phyloP scores from a whole-genome alignment of 805 yeast genomes.

The Candida namnaoensis region DNA sequence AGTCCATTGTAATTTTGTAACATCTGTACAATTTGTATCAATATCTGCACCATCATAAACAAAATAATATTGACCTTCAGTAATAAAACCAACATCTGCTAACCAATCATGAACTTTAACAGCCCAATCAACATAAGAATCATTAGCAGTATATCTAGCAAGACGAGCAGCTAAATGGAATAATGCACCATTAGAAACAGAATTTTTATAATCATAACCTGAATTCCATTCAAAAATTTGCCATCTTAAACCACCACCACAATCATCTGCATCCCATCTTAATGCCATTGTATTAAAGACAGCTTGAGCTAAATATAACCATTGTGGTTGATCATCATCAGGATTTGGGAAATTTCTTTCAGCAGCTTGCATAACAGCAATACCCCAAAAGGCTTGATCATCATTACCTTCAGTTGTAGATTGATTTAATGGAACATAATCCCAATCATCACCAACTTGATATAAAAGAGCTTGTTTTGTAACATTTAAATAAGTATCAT shows the following conservation, averaged over 20 bases:
- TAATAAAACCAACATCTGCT: slow-evolving; percentile 34
- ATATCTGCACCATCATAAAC: slow-evolving; percentile 59
- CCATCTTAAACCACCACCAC: slow-evolving; percentile 85
- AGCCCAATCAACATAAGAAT: slow-evolving; percentile 65
- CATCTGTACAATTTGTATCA: slow-evolving; percentile 37
- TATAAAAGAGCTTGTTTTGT: slow-evolving; percentile 50
- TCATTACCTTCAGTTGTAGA: slow-evolving; percentile 85
- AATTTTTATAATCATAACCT: slow-evolving; percentile 80
- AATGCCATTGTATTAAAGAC: slow-evolving; percentile 76
- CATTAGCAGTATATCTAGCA: slow-evolving; percentile 70
- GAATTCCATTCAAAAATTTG: slow-evolving; percentile 85
- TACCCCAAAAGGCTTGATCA: slow-evolving; percentile 92
- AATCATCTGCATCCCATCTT: slow-evolving; percentile 62
- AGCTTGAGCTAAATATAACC: slow-evolving; percentile 79
- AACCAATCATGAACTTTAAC: slow-evolving; percentile 74
- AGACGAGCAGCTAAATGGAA: slow-evolving; percentile 78
- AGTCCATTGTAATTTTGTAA: slow-evolving; percentile 58
- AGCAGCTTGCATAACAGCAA: slow-evolving; percentile 77
- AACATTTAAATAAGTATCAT: slow-evolving; percentile 49
- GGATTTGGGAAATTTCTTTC: slow-evolving; percentile 80
- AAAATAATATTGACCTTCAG: slow-evolving; percentile 25
- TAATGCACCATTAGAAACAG: slow-evolving; percentile 80
- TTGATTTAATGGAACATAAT: slow-evolving; percentile 77
- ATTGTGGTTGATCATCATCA: slow-evolving; percentile 44
- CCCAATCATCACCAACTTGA: slow-evolving; percentile 57